phyloP scores from a whole-genome alignment of 805 yeast species.

The Ogataea polymorpha region DNA sequence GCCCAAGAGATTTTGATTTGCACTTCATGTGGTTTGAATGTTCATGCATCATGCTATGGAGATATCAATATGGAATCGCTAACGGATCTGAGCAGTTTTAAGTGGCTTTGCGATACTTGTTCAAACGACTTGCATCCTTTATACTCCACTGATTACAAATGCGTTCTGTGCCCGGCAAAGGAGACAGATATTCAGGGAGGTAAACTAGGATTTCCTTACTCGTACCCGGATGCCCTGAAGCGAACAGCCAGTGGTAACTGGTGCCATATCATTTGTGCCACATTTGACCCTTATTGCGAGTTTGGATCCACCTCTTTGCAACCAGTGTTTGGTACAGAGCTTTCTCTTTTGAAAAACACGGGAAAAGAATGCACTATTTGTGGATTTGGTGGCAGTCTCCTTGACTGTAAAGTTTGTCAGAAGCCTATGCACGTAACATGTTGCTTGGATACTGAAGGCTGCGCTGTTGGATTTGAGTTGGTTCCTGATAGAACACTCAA shows the following conservation, averaged over 20 bases:
- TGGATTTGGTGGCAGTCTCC: slow-evolving; percentile 47
- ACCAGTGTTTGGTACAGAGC: slow-evolving; percentile 42
- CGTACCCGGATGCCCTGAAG: slow-evolving; percentile 63
- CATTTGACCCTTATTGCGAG: slow-evolving; percentile 45
- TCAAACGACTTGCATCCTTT: slow-evolving; percentile 64
- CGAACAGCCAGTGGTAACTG: slow-evolving; percentile 67
- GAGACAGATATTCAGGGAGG: slow-evolving; percentile 48
- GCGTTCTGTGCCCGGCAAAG: slow-evolving; percentile 61
- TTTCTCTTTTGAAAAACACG: slow-evolving; percentile 31
- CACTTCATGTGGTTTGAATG: slow-evolving; percentile 61
- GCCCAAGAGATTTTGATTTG: slow-evolving; percentile 50
- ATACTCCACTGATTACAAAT: slow-evolving; percentile 53
- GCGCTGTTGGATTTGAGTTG: slow-evolving; percentile 53
- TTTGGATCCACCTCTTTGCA: slow-evolving; percentile 44
- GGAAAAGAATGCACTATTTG: slow-evolving; percentile 44
- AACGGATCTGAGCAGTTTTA: slow-evolving; percentile 27
- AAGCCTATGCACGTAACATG: slow-evolving; percentile 51
- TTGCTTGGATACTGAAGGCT: slow-evolving; percentile 47
- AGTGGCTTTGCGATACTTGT: slow-evolving; percentile 83
- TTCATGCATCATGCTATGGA: slow-evolving; percentile 74
- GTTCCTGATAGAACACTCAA: slow-evolving; percentile 18
- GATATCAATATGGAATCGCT: slow-evolving; percentile 19
- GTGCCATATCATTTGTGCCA: slow-evolving; percentile 75
- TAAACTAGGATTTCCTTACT: slow-evolving; percentile 38
- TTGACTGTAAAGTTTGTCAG: slow-evolving; percentile 45